These are phyloP conservation scores for Salinomyces thailandicus DNA, from an alignment of 2,329 filamentous ascomycete genomes.

Conservation along the genomic window DNA sequence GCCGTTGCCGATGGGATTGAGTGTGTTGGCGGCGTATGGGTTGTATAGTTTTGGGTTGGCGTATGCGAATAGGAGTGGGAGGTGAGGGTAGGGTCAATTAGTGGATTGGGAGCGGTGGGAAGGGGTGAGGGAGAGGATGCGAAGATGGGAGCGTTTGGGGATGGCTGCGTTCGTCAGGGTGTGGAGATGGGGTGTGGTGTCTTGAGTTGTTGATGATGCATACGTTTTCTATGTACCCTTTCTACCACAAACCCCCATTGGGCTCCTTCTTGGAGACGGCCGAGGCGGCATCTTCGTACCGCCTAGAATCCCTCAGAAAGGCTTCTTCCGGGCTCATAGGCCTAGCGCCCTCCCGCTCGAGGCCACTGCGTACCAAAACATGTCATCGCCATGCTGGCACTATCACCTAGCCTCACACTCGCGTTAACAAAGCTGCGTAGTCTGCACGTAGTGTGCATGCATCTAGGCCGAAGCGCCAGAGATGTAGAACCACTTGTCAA, in stretches of 20 bases:
- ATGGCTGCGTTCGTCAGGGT: too few species aligned
- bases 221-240: not conserved
- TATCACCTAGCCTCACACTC: not conserved
- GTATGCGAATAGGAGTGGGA: slow-evolving; percentile 30
- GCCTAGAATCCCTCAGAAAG: too few species aligned
- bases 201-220: not conserved
- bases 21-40: slow-evolving; percentile 67
- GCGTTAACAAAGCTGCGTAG: not conserved
- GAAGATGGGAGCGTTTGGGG: too few species aligned
- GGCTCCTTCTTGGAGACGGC: too few species aligned
- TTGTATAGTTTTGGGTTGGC: slow-evolving; percentile 69
- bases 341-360: too few species aligned
- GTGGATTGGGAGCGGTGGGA: too few species aligned
- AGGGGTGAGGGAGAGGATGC: too few species aligned
- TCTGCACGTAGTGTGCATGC: not conserved
- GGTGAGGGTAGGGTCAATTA: too few species aligned
- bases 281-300: not conserved
- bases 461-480: slow-evolving; percentile 61
- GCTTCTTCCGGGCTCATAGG: too few species aligned
- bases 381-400: not conserved
- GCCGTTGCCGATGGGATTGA: slow-evolving; percentile 71
- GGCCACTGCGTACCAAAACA: too few species aligned
- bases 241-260: too few species aligned
- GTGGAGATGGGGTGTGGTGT: too few species aligned
- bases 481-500: slow-evolving; percentile 99